Conservation (phyloP, 2,329 filamentous ascomycete genomes). For the Hymenoscyphus fraxineus region DNA sequence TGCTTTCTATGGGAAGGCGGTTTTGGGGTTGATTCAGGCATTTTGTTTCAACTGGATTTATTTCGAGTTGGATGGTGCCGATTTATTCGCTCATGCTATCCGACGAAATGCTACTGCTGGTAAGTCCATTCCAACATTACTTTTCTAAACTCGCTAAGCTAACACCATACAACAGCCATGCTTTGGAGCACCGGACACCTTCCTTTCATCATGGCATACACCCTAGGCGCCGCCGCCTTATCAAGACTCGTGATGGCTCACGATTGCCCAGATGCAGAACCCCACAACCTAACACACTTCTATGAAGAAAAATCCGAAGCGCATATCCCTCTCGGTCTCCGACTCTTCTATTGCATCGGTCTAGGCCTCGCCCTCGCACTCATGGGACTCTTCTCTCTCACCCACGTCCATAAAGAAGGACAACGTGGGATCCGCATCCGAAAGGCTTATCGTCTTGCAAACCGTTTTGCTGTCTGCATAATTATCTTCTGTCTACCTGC, state of each 20-base stretch:
- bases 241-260: constrained; percentile 56
- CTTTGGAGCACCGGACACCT: constrained; percentile 56
- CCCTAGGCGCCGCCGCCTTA: constrained; percentile 55
- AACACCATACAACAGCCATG: constrained; percentile 38
- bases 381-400: constrained; percentile 39
- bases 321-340: constrained; percentile 49
- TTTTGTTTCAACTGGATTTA: constrained; percentile 62
- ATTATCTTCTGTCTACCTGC: constrained; percentile 54
- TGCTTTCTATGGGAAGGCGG: constrained; percentile 59
- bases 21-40: constrained; percentile 54
- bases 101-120: constrained; percentile 45
- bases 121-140: constrained; percentile 27
- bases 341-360: constrained; percentile 63
- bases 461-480: constrained; percentile 48
- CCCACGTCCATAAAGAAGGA: constrained; percentile 52
- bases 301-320: constrained; percentile 48
- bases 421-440: constrained; percentile 38
- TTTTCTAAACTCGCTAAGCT: neutral
- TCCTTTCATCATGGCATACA: constrained; percentile 60
- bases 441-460: constrained; percentile 50
- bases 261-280: constrained; percentile 47
- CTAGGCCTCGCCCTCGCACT: constrained; percentile 51
- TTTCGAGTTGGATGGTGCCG: constrained; percentile 57
- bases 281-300: constrained; percentile 46
- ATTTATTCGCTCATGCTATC: constrained; percentile 58